These are phyloP conservation scores for Persicaria maculosa DNA, from an alignment of 148 eudicot genomes.

Conservation along the genomic window DNA sequence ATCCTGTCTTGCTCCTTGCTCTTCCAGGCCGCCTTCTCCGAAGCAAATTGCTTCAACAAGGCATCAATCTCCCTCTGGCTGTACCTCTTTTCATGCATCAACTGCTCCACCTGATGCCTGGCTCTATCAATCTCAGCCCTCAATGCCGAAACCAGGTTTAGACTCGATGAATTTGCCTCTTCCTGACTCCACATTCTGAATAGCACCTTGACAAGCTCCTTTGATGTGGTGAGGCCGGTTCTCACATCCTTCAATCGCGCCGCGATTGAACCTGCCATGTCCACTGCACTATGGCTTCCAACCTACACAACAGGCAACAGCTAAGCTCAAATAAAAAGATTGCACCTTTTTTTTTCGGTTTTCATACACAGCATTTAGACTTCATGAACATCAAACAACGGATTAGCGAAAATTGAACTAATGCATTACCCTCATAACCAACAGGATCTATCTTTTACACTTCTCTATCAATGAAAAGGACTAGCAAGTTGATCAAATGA, in stretches of 20 bases:
- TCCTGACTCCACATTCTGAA: slow-evolving; percentile 27
- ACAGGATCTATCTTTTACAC: slow-evolving; percentile 4
- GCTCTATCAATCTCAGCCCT: slow-evolving; percentile 40
- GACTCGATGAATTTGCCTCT: slow-evolving; percentile 28
- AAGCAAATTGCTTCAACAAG: slow-evolving; percentile 37
- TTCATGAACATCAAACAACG: background rate
- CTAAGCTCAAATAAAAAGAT: background rate
- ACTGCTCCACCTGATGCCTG: slow-evolving; percentile 27
- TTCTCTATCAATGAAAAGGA: slow-evolving; percentile 11
- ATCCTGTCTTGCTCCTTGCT: slow-evolving; percentile 48
- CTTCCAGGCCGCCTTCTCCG: slow-evolving; percentile 61
- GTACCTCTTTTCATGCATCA: slow-evolving; percentile 33
- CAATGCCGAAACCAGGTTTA: slow-evolving; percentile 40
- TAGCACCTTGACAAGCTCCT: slow-evolving; percentile 45
- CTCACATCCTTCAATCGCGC: slow-evolving; percentile 35
- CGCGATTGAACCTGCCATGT: background rate
- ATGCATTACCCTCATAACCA: too few relatives aligned
- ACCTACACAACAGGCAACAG: background rate
- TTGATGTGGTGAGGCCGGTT: slow-evolving; percentile 37
- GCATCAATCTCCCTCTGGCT: slow-evolving; percentile 22
- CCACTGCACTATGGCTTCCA: background rate
- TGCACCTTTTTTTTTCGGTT: background rate
- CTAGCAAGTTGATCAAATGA: slow-evolving; percentile 4
- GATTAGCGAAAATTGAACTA: background rate
- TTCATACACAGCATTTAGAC: too few relatives aligned